Evolutionary conservation across 352 stramenopile genomes (phyloP).

Genomic region (Phytophthora pluvialis): DNA sequence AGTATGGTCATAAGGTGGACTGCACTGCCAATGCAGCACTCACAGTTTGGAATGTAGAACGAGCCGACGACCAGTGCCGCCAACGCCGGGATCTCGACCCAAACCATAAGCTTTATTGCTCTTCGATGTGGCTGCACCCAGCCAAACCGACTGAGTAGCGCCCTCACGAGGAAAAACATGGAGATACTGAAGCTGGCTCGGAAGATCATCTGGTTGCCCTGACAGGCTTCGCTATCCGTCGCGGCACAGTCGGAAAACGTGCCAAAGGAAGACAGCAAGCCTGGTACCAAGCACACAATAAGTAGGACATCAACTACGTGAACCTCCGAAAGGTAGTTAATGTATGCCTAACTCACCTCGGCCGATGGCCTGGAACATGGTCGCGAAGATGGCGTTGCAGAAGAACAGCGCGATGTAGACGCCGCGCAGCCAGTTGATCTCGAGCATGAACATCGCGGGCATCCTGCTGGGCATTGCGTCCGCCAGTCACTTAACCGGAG

Average conservation of each 20-base stretch:
- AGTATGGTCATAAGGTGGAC: not conserved
- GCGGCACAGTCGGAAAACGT: constrained; percentile 68
- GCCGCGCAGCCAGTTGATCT: constrained; percentile 47
- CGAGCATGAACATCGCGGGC: constrained; percentile 11
- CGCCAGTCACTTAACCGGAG: not conserved
- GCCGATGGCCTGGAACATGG: constrained; percentile 66
- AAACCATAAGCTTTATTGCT: constrained; percentile 41
- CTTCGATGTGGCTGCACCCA: constrained; percentile 24
- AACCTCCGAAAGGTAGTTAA: not conserved
- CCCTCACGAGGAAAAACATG: constrained; percentile 58
- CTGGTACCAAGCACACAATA: constrained; percentile 7
- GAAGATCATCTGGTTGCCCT: constrained; percentile 78
- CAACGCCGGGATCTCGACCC: constrained; percentile 58
- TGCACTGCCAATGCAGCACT: not conserved
- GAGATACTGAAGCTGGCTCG: constrained; percentile 70
- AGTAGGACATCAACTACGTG: not conserved
- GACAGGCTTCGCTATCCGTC: constrained; percentile 47
- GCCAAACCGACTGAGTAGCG: constrained; percentile 56
- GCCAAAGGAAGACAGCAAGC: constrained; percentile 52
- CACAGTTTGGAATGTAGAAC: constrained; percentile 79
- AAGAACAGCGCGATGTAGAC: constrained; percentile 78
- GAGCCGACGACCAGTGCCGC: constrained; percentile 60
- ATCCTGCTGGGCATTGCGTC: not conserved
- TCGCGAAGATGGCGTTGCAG: constrained; percentile 71
- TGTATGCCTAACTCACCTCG: constrained; percentile 39